Evolutionary conservation across 306 rosid species (phyloP).

Genomic region (Sechiopsis laciniata): DNA sequence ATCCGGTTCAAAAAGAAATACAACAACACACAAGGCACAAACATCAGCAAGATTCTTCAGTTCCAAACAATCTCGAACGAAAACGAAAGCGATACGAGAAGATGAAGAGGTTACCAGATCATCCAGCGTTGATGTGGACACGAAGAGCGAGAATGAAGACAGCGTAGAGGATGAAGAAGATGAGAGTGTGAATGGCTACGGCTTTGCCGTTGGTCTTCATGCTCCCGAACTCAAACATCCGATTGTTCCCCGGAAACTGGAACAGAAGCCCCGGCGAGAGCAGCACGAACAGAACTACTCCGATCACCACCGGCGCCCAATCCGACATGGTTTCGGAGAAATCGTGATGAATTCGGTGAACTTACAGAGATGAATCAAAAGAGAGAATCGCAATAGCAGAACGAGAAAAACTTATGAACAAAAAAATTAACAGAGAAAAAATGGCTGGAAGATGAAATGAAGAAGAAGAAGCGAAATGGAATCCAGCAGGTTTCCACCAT

Average conservation of each 20-base stretch:
- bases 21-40: background rate
- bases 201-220: conserved; percentile 94
- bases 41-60: background rate
- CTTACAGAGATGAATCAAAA: background rate
- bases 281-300: conserved; percentile 77
- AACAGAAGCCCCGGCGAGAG: conserved; percentile 86
- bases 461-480: background rate
- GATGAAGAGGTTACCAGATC: conserved; percentile 24
- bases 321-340: conserved; percentile 50
- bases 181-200: conserved; percentile 71
- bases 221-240: conserved; percentile 63
- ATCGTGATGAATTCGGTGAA: background rate
- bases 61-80: background rate
- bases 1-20: background rate
- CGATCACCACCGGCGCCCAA: conserved; percentile 92
- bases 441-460: conserved; percentile 9
- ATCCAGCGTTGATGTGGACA: conserved; percentile 81
- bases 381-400: background rate
- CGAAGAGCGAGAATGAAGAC: conserved; percentile 61
- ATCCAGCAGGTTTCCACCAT: too few species aligned
- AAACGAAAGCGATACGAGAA: background rate
- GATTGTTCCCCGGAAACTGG: conserved; percentile 64
- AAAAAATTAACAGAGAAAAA: background rate
- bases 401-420: background rate
- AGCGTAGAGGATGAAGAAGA: conserved; percentile 71